Conservation (phyloP, 805 yeast genomes). For the Saccharomycopsis javanensis region DNA sequence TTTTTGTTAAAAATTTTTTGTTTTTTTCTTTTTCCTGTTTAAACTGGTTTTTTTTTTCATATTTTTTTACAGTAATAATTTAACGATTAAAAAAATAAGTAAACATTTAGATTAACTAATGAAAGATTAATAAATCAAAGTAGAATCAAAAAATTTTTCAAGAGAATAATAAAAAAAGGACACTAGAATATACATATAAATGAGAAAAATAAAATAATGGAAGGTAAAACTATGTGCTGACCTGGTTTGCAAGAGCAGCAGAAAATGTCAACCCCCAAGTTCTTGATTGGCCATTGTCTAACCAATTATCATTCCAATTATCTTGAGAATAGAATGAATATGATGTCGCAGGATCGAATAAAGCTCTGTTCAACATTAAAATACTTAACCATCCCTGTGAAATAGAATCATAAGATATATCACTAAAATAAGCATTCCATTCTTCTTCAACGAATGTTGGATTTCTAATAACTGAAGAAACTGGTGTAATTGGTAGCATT, state of each 20-base stretch:
- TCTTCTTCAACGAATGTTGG: constrained; percentile 44
- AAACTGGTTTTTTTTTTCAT: not conserved
- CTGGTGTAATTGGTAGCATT: constrained; percentile 64
- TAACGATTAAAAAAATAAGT: not conserved
- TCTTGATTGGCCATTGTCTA: constrained; percentile 78
- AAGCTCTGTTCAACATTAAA: constrained; percentile 56
- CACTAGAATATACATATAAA: not conserved
- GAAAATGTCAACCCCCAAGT: constrained; percentile 84
- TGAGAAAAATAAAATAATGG: not conserved
- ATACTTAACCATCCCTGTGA: constrained; percentile 62
- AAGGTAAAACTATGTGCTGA: not conserved
- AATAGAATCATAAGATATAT: constrained; percentile 30
- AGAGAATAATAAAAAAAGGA: not conserved
- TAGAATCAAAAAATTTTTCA: not conserved
- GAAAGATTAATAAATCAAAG: not conserved
- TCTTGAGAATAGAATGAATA: constrained; percentile 50
- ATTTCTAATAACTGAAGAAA: constrained; percentile 45
- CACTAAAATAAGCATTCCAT: constrained; percentile 44
- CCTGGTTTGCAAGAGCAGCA: constrained; percentile 30
- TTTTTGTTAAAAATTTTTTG: not conserved
- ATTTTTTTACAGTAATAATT: not conserved
- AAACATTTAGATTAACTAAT: not conserved
- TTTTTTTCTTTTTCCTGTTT: not conserved
- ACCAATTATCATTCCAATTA: constrained; percentile 40
- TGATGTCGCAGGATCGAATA: constrained; percentile 56